Evolutionary conservation across 2,329 filamentous ascomycete species (phyloP).

Genomic region (Ceratocystis harringtonii): DNA sequence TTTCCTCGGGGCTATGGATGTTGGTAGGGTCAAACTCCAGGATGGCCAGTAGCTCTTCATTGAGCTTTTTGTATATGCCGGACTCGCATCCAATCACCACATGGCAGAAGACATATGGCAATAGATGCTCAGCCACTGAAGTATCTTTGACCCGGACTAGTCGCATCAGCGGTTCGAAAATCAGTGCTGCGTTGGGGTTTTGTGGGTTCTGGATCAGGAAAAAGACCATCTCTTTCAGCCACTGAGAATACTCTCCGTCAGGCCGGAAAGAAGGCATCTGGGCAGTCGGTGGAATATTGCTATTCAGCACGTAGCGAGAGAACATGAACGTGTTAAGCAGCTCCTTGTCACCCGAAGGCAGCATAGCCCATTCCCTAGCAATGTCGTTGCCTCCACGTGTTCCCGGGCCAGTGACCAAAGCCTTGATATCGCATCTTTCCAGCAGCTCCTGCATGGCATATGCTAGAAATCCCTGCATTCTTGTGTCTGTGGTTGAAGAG

Average conservation of each 20-base stretch:
- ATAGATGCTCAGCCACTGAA: slow-evolving; percentile 70
- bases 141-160: slow-evolving; percentile 77
- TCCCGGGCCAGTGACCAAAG: slow-evolving; percentile 29
- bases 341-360: slow-evolving; percentile 65
- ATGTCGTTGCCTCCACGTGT: slow-evolving; percentile 39
- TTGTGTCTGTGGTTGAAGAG: slow-evolving; percentile 73
- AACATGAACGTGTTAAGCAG: slow-evolving; percentile 76
- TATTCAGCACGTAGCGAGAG: slow-evolving; percentile 64
- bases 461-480: slow-evolving; percentile 77
- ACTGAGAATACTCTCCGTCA: slow-evolving; percentile 47
- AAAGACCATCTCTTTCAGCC: slow-evolving; percentile 66
- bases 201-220: slow-evolving; percentile 70
- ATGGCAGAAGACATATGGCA: slow-evolving; percentile 78
- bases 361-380: slow-evolving; percentile 58
- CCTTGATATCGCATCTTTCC: slow-evolving; percentile 57
- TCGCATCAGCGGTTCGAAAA: slow-evolving; percentile 69
- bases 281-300: slow-evolving; percentile 40
- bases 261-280: slow-evolving; percentile 30
- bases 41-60: slow-evolving; percentile 57
- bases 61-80: slow-evolving; percentile 1
- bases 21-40: slow-evolving; percentile 44
- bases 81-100: slow-evolving; percentile 48
- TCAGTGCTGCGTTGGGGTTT: slow-evolving; percentile 54
- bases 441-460: slow-evolving; percentile 91
- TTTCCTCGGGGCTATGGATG: slow-evolving; percentile 29